Evolutionary conservation across 1,284 basidiomycete species (phyloP).

Genomic region (Gymnopus androsaceus): DNA sequence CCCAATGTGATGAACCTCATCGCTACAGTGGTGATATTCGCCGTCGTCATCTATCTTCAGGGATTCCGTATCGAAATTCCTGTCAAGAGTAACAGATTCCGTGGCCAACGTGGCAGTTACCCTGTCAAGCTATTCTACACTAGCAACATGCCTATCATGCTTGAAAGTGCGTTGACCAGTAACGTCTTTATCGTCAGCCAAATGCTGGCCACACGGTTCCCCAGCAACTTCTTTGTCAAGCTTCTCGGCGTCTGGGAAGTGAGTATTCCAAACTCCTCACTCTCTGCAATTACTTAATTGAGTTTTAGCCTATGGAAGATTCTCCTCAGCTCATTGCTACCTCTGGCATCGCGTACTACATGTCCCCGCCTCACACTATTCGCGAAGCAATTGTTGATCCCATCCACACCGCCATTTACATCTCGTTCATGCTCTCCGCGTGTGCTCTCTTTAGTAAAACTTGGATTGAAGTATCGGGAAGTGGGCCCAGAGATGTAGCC

Average conservation of each 20-base stretch:
- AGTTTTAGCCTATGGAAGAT: conserved; percentile 80
- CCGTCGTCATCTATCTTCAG: conserved; percentile 96
- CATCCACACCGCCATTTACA: conserved; percentile 91
- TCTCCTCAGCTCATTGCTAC: conserved; percentile 89
- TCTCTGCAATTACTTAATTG: conserved; percentile 8
- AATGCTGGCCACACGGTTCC: conserved; percentile 93
- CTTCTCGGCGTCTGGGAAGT: conserved; percentile 98
- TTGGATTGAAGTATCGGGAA: conserved; percentile 98
- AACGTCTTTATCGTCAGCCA: conserved; percentile 97
- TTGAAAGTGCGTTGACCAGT: conserved; percentile 90
- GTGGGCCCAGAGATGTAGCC: conserved; percentile 93
- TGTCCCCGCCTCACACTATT: conserved; percentile 93
- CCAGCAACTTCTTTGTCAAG: conserved; percentile 86
- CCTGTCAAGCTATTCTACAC: conserved; percentile 99
- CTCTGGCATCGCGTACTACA: conserved; percentile 96
- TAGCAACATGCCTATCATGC: conserved; percentile 99
- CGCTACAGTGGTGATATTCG: conserved; percentile 90
- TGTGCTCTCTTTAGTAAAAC: conserved; percentile 99
- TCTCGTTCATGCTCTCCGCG: conserved; percentile 90
- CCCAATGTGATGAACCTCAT: conserved; percentile 99
- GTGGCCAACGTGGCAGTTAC: conserved; percentile 93
- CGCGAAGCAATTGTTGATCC: conserved; percentile 88
- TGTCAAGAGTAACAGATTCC: conserved; percentile 95
- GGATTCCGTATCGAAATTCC: conserved; percentile 99
- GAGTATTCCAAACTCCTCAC: conserved; percentile 25